A percentile compares a stretch with the other conserved stretches of the same genome.
phyloP scores from a whole-genome alignment of 2,329 filamentous ascomycete species.

The Setomelanomma holmii region DNA sequence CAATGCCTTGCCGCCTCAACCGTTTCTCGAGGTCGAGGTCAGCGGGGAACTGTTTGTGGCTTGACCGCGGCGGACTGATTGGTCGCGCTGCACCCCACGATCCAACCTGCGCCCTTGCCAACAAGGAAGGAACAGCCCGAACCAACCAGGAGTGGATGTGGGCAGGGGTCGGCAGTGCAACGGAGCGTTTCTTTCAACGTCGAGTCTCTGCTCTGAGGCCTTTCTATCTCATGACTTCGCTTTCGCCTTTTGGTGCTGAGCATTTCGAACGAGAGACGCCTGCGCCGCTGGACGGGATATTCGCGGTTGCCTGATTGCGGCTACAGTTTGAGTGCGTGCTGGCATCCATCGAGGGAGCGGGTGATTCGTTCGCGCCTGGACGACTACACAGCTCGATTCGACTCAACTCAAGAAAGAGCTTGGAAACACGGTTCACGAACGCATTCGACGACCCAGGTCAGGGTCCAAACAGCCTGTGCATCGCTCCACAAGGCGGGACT shows the following conservation, averaged over 20 bases:
- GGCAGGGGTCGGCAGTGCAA: constrained; percentile 2
- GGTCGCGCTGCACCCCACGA: not conserved
- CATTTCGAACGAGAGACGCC: not conserved
- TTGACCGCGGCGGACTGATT: constrained; percentile 12
- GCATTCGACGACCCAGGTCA: not conserved
- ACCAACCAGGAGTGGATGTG: constrained; percentile 2
- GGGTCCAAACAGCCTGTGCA: not conserved
- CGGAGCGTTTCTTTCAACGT: constrained; percentile 9
- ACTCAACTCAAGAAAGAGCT: not conserved
- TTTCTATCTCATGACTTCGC: not conserved
- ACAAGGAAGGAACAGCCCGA: constrained; percentile 15
- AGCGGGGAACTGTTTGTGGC: constrained; percentile 17
- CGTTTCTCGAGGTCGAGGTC: constrained; percentile 4
- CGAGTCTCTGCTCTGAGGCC: not conserved
- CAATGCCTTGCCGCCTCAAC: not conserved
- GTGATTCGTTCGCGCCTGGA: not conserved
- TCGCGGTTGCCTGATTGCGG: no score
- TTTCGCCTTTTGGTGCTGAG: not conserved
- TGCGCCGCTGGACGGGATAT: no score
- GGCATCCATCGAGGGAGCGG: not conserved
- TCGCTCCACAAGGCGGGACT: not conserved
- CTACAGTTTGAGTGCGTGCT: not conserved
- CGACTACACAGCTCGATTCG: not conserved
- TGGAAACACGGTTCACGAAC: not conserved
- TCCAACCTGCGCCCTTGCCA: not conserved